Conservation (phyloP, 768 basidiomycete genomes). For the Suillus tomentosus region DNA sequence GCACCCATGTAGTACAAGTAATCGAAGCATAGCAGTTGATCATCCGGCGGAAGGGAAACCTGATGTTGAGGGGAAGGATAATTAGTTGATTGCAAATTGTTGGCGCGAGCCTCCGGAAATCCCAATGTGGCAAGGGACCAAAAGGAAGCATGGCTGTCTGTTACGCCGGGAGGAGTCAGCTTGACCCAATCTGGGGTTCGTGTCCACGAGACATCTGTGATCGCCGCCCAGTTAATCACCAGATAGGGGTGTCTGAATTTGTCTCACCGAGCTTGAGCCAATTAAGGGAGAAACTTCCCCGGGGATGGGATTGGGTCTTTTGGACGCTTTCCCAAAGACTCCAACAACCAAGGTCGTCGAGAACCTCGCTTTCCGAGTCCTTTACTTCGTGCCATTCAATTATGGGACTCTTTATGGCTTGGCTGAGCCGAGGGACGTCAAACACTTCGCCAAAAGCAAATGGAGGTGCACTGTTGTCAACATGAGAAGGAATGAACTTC, state of each 20-base stretch:
- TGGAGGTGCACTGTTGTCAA: conserved; percentile 48
- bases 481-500: conserved; percentile 59
- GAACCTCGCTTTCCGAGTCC: conserved; percentile 37
- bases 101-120: conserved; percentile 23
- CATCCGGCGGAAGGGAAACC: conserved; percentile 22
- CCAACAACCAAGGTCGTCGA: conserved; percentile 32
- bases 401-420: conserved; percentile 46
- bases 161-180: conserved; percentile 16
- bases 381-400: conserved; percentile 71
- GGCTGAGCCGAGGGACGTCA: conserved; percentile 54
- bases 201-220: conserved; percentile 34
- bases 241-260: background rate
- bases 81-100: conserved; percentile 11
- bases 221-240: conserved; percentile 44
- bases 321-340: conserved; percentile 25
- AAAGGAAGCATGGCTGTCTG: conserved; percentile 25
- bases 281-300: conserved; percentile 10
- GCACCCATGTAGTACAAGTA: conserved; percentile 34
- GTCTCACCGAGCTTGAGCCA: conserved; percentile 16
- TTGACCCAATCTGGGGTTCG: conserved; percentile 27
- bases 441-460: conserved; percentile 63
- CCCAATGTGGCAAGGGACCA: conserved; percentile 29
- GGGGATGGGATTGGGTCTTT: conserved; percentile 17
- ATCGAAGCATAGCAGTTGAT: conserved; percentile 29
- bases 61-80: conserved; percentile 23